phyloP scores from a whole-genome alignment of 2,329 filamentous ascomycete genomes.

The Colletotrichum paranaense region DNA sequence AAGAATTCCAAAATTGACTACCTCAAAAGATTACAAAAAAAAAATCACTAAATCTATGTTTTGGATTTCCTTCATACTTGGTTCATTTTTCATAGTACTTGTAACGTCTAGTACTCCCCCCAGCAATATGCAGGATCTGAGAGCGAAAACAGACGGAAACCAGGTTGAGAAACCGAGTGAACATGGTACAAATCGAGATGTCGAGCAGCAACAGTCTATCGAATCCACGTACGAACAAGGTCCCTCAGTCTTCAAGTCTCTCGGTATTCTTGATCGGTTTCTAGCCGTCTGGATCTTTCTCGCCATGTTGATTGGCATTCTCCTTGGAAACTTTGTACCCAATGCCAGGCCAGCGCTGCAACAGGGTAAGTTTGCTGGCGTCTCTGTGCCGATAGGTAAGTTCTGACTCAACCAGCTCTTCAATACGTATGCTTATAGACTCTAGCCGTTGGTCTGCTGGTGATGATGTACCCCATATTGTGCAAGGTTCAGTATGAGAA shows the following conservation, averaged over 20 bases:
- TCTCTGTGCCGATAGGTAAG: conserved; percentile 74
- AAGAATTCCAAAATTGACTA: background rate
- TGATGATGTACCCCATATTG: conserved; percentile 96
- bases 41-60: background rate
- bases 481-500: conserved; percentile 87
- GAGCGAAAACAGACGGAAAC: background rate
- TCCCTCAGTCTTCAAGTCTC: conserved; percentile 61
- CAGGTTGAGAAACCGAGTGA: background rate
- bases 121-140: too few relatives aligned
- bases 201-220: conserved; percentile 22
- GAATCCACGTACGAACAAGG: conserved; percentile 21
- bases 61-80: background rate
- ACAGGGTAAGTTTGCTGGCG: conserved; percentile 76
- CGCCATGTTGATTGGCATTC: conserved; percentile 80
- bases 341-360: conserved; percentile 71
- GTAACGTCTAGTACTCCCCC: background rate
- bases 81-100: background rate
- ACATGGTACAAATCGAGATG: conserved; percentile 1
- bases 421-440: background rate
- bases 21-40: too few relatives aligned
- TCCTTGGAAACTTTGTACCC: conserved; percentile 81
- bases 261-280: conserved; percentile 71
- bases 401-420: background rate
- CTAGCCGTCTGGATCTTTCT: conserved; percentile 81
- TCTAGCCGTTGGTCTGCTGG: conserved; percentile 79